Evolutionary conservation across 345 rosid species (phyloP), one percentile per base, ranked within the genome.

Genomic region (Theobroma cacao): DNA sequence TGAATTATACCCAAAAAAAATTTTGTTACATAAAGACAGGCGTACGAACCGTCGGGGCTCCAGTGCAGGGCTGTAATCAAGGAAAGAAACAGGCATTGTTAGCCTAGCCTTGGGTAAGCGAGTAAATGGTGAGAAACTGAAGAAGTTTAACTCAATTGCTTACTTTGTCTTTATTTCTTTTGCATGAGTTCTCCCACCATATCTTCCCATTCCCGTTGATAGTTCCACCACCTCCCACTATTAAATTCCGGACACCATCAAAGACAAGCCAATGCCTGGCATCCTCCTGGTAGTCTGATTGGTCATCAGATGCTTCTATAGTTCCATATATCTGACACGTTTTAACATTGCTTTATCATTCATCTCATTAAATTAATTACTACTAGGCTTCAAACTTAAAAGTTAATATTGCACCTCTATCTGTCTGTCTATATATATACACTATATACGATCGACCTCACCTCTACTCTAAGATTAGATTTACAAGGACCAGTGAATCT

Each of bases 131-230:
- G 26, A 10, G 26, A 18, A 56, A 56, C 9, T n/a, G 60, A 56
- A 24, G 56, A 50, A 18, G 18, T 18, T 50, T 6, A 17, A 50
- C 31, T 56, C 4, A 10, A 9, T 60, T n/a, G 67, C 71, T 76
- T 84, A 91, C 98, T 56, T 85, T 89, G 45, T 77, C n/a, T 84
- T 90, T 83, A 55, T 90, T 69, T 78, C 88, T 53, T 89, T 92
- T 94, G 91, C 98, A 94, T 6, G 98, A 94, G 77, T 88, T 89
- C 80, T 91, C 58, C 98, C 98, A 94, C 97, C 98, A 94, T 2
- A 89, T 84, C 26, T 88, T 85, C 18, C 98, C 98, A 60, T 92
- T 90, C 9, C 98, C 98, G 60, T 94, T 83, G 1, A 94, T 83
- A 31, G 82, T 83, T 71, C 92, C 89, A 20, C 91, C 94, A 24